Percentiles rank a stretch among this genome's conserved stretches.
phyloP scores from a whole-genome alignment of 1,284 basidiomycete genomes.

The Irpex lacteus region DNA sequence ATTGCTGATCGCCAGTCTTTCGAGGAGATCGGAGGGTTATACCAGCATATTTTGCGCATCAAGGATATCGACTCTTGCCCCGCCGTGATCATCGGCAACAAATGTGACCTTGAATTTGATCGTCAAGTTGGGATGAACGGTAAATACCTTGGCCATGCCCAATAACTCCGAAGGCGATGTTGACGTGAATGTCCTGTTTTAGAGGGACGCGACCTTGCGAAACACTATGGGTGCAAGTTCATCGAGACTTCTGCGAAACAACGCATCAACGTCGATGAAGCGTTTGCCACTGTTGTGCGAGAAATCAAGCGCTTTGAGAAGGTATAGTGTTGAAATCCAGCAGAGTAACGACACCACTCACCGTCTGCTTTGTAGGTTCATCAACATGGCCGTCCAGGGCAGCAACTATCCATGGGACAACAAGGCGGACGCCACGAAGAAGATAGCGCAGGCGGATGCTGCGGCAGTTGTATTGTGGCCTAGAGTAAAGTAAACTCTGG shows the following conservation, averaged over 20 bases:
- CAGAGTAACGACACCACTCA: neutral
- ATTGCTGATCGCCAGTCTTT: conserved; percentile 98
- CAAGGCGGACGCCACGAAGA: conserved; percentile 46
- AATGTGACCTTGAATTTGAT: conserved; percentile 98
- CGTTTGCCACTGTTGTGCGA: conserved; percentile 95
- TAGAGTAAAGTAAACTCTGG: conserved; percentile 4
- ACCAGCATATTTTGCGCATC: conserved; percentile 95
- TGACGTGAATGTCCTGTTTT: conserved; percentile 8
- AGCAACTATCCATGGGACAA: conserved; percentile 39
- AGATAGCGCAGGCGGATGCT: conserved; percentile 65
- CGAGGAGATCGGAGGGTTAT: conserved; percentile 96
- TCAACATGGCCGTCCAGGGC: conserved; percentile 55
- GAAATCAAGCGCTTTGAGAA: conserved; percentile 98
- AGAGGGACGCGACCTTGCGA: conserved; percentile 98
- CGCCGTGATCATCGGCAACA: conserved; percentile 97
- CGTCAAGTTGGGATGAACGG: conserved; percentile 96
- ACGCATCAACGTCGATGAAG: conserved; percentile 97
- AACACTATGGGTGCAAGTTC: conserved; percentile 95
- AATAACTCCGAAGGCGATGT: neutral
- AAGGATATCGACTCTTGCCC: conserved; percentile 99
- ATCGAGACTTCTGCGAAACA: conserved; percentile 99
- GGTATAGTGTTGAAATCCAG: conserved; percentile 35
- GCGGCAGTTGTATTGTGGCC: conserved; percentile 66
- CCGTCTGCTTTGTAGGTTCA: conserved; percentile 45
- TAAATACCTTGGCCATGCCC: conserved; percentile 33